Conservation (phyloP, 176 grass and related monocot genomes). For the Juncus inflexus region DNA sequence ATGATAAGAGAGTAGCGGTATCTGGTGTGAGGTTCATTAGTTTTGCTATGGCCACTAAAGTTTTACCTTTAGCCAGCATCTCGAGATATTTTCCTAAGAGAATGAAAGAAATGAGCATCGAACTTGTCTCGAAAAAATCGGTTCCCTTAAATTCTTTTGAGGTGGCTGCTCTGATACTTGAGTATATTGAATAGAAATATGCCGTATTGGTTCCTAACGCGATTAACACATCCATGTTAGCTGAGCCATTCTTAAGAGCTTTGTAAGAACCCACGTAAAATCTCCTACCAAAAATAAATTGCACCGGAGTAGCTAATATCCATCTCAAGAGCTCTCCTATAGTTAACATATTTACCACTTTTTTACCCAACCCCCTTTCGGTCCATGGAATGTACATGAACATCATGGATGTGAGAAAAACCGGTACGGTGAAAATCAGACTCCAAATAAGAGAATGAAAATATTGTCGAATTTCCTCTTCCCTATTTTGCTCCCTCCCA, state of each 20-base stretch:
- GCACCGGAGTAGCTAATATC: constrained; percentile 87
- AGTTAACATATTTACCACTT: constrained; percentile 76
- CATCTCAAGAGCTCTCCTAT: constrained; percentile 74
- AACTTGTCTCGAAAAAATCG: constrained; percentile 99
- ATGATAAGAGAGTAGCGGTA: constrained; percentile 56
- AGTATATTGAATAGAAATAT: constrained; percentile 92
- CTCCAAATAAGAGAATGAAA: constrained; percentile 74
- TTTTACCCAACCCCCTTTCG: constrained; percentile 56
- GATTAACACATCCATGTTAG: constrained; percentile 98
- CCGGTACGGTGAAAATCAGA: constrained; percentile 76
- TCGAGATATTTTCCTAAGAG: constrained; percentile 96
- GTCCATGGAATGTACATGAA: constrained; percentile 88
- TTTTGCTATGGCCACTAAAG: constrained; percentile 88
- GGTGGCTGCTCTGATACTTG: constrained; percentile 66
- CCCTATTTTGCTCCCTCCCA: constrained; percentile 58
- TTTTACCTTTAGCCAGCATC: constrained; percentile 95
- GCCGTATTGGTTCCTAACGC: constrained; percentile 82
- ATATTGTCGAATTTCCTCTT: constrained; percentile 75
- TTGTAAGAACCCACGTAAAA: constrained; percentile 90
- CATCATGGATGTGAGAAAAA: constrained; percentile 94
- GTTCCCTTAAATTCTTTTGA: constrained; percentile 55
- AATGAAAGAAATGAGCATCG: constrained; percentile 97
- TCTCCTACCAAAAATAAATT: constrained; percentile 80
- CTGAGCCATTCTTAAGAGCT: constrained; percentile 59
- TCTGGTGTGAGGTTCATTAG: constrained; percentile 92